Conservation (phyloP, 2,329 filamentous ascomycete genomes). For the Scolecobasidium constrictum region DNA sequence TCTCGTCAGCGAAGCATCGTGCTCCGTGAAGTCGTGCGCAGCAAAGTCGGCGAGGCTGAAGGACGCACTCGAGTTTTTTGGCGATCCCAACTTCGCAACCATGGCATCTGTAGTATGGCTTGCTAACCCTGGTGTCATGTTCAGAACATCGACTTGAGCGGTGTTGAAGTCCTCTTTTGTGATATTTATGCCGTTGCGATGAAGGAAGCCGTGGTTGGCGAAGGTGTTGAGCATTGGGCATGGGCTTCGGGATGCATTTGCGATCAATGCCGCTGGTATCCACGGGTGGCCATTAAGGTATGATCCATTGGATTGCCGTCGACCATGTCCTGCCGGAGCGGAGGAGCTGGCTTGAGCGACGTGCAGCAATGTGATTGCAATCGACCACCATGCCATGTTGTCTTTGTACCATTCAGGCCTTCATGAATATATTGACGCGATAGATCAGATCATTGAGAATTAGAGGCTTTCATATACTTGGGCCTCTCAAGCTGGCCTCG, state of each 20-base stretch:
- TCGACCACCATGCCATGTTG: too few relatives aligned
- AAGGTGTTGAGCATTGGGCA: constrained; percentile 11
- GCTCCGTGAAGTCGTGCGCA: constrained; percentile 7
- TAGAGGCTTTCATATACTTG: too few relatives aligned
- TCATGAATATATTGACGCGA: too few relatives aligned
- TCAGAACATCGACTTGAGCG: neutral
- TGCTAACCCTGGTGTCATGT: neutral
- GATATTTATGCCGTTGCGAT: constrained; percentile 1
- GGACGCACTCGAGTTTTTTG: neutral
- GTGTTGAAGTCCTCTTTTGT: constrained; percentile 6
- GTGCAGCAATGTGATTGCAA: too few relatives aligned
- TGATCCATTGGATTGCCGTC: too few relatives aligned
- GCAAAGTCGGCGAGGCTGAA: constrained; percentile 6
- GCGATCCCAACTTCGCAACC: neutral
- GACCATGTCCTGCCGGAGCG: too few relatives aligned
- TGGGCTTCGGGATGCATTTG: constrained; percentile 7
- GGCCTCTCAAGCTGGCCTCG: too few relatives aligned
- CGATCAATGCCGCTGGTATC: constrained; percentile 5
- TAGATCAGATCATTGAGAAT: too few relatives aligned
- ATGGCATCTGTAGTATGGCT: neutral
- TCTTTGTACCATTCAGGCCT: too few relatives aligned
- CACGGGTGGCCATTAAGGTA: too few relatives aligned
- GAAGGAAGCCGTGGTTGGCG: constrained; percentile 10
- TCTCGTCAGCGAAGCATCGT: constrained; percentile 9
- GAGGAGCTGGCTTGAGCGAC: too few relatives aligned